Conservation (phyloP, 2,329 filamentous ascomycete species). For the Fusarium xylarioides region DNA sequence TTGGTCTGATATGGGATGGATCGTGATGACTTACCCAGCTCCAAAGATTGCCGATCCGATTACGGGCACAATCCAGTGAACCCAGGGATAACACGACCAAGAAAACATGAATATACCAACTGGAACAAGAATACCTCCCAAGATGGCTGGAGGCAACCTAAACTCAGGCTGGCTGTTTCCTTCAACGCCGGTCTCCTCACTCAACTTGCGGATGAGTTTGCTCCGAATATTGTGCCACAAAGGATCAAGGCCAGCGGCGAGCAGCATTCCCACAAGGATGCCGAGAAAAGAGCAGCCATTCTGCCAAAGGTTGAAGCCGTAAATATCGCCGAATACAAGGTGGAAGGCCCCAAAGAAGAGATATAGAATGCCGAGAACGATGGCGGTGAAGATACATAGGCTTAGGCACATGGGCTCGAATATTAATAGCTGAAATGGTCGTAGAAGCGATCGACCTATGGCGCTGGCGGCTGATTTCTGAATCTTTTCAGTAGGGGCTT, state of each 20-base stretch:
- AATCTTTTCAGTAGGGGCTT: conserved; percentile 78
- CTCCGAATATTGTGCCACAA: conserved; percentile 71
- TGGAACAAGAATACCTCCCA: conserved; percentile 80
- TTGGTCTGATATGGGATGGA: conserved; percentile 44
- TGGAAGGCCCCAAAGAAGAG: conserved; percentile 92
- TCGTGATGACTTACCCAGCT: conserved; percentile 66
- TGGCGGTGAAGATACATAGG: conserved; percentile 82
- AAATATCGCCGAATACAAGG: conserved; percentile 77
- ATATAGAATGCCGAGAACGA: conserved; percentile 88
- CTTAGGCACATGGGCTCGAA: conserved; percentile 87
- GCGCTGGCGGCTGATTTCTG: conserved; percentile 72
- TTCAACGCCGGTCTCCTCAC: conserved; percentile 58
- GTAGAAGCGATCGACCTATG: conserved; percentile 66
- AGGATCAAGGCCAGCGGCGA: conserved; percentile 69
- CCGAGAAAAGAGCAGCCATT: conserved; percentile 81
- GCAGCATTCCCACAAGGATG: conserved; percentile 73
- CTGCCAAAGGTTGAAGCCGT: conserved; percentile 82
- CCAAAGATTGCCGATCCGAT: conserved; percentile 78
- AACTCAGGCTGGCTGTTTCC: conserved; percentile 84
- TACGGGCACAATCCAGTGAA: conserved; percentile 82
- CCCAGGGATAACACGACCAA: conserved; percentile 78
- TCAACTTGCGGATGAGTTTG: conserved; percentile 64
- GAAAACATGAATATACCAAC: conserved; percentile 88
- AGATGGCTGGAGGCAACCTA: conserved; percentile 78
- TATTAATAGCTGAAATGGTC: conserved; percentile 82